phyloP scores from a whole-genome alignment of 441 rosid genomes.

The Populus hybrid region DNA sequence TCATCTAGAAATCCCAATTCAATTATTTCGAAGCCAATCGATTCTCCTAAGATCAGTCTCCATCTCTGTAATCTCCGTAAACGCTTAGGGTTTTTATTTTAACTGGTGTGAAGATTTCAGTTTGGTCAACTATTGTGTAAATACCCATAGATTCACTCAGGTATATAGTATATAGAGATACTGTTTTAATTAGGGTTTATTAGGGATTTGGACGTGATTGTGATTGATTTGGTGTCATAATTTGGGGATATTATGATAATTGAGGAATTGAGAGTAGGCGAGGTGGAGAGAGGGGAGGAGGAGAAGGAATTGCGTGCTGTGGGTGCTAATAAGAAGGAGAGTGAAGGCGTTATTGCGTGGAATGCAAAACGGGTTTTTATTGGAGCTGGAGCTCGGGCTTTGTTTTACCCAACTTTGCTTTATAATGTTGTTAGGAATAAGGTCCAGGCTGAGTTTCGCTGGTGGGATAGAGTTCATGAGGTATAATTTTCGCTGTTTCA shows the following conservation, averaged over 20 bases:
- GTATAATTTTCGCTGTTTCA: constrained; percentile 25
- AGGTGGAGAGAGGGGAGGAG: constrained; percentile 37
- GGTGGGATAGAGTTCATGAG: constrained; percentile 72
- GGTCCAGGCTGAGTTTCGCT: constrained; percentile 63
- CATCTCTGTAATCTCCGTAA: constrained; percentile 26
- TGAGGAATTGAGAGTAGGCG: constrained; percentile 49
- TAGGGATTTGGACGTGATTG: background rate
- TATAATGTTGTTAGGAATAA: constrained; percentile 66
- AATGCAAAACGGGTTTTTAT: constrained; percentile 48
- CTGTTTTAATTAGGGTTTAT: constrained; percentile 2
- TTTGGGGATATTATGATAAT: constrained; percentile 43
- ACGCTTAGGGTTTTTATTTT: constrained; percentile 6
- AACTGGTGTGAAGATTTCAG: constrained; percentile 2
- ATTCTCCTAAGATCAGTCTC: constrained; percentile 8
- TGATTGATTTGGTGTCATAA: background rate
- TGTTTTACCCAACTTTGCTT: constrained; percentile 64
- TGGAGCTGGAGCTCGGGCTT: constrained; percentile 61
- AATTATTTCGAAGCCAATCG: background rate
- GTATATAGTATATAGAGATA: background rate
- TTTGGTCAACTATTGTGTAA: constrained; percentile 14
- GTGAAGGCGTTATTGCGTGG: constrained; percentile 20
- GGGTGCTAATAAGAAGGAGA: constrained; percentile 11
- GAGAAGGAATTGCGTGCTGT: constrained; percentile 20
- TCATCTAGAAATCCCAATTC: constrained; percentile 28
- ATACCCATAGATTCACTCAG: background rate